These are phyloP conservation scores for Cladosporium phlei DNA, from an alignment of 2,329 filamentous ascomycete genomes.

Conservation along the genomic window DNA sequence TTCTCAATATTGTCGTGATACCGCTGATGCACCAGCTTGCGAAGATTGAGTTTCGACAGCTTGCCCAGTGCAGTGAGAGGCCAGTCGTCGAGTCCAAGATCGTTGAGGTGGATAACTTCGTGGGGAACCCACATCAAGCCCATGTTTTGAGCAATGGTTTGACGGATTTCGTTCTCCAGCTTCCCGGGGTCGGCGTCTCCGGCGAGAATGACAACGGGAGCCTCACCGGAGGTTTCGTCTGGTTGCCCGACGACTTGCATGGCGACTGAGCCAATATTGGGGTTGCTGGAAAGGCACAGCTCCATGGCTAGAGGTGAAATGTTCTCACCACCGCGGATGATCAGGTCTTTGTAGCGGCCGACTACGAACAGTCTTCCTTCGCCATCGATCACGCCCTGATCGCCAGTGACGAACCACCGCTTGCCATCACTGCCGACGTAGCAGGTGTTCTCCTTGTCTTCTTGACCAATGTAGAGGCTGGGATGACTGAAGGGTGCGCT, in stretches of 20 bases:
- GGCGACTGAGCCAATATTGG: not conserved
- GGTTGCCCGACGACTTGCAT: constrained; percentile 27
- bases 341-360: constrained; percentile 30
- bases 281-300: not conserved
- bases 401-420: constrained; percentile 63
- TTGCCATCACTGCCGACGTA: constrained; percentile 12
- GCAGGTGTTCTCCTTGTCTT: too few relatives aligned
- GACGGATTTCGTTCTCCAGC: too few relatives aligned
- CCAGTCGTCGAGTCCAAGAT: too few relatives aligned
- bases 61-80: too few relatives aligned
- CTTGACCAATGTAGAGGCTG: too few relatives aligned
- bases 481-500: not conserved
- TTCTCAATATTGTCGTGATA: too few relatives aligned
- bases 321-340: constrained; percentile 60
- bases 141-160: not conserved
- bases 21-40: too few relatives aligned
- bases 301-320: constrained; percentile 40
- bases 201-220: constrained; percentile 2
- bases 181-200: too few relatives aligned
- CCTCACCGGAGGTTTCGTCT: constrained; percentile 27
- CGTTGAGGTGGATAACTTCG: too few relatives aligned
- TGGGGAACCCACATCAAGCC: too few relatives aligned
- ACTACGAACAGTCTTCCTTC: constrained; percentile 37
- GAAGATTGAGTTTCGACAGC: too few relatives aligned
- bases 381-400: constrained; percentile 47